Percentiles rank a stretch among this genome's conserved stretches.
Evolutionary conservation across 495 filamentous ascomycete species (phyloP).

Genomic region (Talaromyces wortmannii): DNA sequence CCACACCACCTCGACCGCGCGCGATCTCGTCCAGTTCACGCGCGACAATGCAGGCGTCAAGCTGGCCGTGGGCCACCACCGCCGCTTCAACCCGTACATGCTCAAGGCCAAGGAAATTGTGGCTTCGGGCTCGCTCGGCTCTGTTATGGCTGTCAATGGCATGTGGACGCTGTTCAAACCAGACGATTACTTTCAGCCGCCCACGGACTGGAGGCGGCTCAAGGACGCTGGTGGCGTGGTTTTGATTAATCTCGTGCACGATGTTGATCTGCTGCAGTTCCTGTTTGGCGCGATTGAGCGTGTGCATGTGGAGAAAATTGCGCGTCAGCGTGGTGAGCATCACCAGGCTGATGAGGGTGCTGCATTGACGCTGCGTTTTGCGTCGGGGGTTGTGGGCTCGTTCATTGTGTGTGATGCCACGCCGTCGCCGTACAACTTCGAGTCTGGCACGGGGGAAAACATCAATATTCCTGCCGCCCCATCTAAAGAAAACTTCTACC

Average conservation of each 20-base stretch:
- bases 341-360: background rate
- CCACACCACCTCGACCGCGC: constrained; percentile 23
- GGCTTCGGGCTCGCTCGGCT: constrained; percentile 30
- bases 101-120: constrained; percentile 40
- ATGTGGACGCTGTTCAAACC: constrained; percentile 50
- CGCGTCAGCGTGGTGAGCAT: constrained; percentile 18
- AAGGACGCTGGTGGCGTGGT: constrained; percentile 35
- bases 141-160: constrained; percentile 45
- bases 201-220: constrained; percentile 40
- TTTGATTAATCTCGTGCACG: constrained; percentile 55
- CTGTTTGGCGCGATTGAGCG: constrained; percentile 46
- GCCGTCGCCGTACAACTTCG: background rate
- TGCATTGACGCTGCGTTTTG: background rate
- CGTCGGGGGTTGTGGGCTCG: background rate
- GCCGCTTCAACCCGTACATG: constrained; percentile 54
- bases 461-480: constrained; percentile 37
- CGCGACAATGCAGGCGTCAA: constrained; percentile 12
- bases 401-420: background rate
- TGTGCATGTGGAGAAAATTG: constrained; percentile 42
- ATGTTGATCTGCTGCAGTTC: constrained; percentile 53
- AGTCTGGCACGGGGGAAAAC: background rate
- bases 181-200: constrained; percentile 38
- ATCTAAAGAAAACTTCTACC: constrained; percentile 38
- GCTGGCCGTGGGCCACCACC: constrained; percentile 52
- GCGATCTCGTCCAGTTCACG: constrained; percentile 18